Conservation (phyloP, 805 yeast genomes). For the Cyberlindnera mycetangii region DNA sequence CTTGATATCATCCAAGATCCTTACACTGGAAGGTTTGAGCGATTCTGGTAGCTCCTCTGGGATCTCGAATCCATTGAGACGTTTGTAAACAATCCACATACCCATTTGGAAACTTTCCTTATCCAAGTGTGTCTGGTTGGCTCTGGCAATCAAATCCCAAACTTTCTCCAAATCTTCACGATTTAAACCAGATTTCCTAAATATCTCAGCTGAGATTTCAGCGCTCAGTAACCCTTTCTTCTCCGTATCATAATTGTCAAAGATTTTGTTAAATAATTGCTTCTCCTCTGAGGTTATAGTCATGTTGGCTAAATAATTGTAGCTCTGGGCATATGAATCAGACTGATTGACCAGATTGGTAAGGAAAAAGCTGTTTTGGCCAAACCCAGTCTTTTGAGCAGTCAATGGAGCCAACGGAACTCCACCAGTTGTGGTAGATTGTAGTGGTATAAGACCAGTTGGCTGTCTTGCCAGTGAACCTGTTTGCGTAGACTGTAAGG, state of each 20-base stretch:
- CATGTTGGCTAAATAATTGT: constrained; percentile 30
- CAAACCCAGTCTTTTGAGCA: constrained; percentile 44
- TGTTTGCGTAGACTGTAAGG: constrained; percentile 20
- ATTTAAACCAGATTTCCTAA: constrained; percentile 85
- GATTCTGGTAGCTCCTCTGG: constrained; percentile 86
- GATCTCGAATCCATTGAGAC: constrained; percentile 79
- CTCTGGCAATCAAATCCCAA: constrained; percentile 86
- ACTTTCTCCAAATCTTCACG: constrained; percentile 86
- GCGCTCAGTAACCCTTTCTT: constrained; percentile 74
- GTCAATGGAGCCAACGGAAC: constrained; percentile 30
- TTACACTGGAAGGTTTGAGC: constrained; percentile 82
- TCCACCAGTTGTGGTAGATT: constrained; percentile 3
- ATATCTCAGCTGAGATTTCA: constrained; percentile 79
- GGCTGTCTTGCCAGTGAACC: constrained; percentile 5
- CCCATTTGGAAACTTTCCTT: constrained; percentile 95
- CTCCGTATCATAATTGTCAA: constrained; percentile 82
- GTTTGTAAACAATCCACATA: constrained; percentile 91
- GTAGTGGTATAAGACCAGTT: constrained; percentile 4
- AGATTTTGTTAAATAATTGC: constrained; percentile 79
- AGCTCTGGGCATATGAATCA: constrained; percentile 27
- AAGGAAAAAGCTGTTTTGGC: constrained; percentile 38
- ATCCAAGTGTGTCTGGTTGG: constrained; percentile 81
- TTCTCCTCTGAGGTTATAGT: constrained; percentile 83
- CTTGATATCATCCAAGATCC: constrained; percentile 73
- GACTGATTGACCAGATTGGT: constrained; percentile 66